These are phyloP conservation scores for Emericellopsis atlantica DNA, from an alignment of 2,329 filamentous ascomycete genomes.

Conservation along the genomic window DNA sequence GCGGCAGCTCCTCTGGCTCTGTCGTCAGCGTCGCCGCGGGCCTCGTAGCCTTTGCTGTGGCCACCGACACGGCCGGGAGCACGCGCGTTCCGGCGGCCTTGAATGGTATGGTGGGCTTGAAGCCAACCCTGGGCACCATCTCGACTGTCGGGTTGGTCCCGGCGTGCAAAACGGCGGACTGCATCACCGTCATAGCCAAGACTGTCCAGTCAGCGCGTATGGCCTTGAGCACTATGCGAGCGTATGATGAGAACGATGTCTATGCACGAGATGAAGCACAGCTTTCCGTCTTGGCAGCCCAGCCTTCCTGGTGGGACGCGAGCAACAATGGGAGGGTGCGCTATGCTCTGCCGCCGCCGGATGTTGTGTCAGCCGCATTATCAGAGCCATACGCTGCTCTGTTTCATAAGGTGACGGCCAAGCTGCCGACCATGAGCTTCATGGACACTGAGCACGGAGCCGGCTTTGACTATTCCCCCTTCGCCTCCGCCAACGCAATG, in stretches of 20 bases:
- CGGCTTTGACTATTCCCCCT: constrained; percentile 29
- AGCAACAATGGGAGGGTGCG: background rate
- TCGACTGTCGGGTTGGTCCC: constrained; percentile 32
- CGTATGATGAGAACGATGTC: constrained; percentile 29
- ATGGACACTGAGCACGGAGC: constrained; percentile 3
- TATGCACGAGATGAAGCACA: constrained; percentile 38
- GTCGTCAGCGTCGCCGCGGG: constrained; percentile 38
- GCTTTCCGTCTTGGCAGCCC: constrained; percentile 16
- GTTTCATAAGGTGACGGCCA: background rate
- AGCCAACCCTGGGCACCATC: constrained; percentile 35
- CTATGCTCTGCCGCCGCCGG: constrained; percentile 25
- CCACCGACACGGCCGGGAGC: constrained; percentile 40
- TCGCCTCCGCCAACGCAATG: constrained; percentile 34
- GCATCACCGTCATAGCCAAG: constrained; percentile 32
- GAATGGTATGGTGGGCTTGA: constrained; percentile 39
- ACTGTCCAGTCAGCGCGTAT: constrained; percentile 31
- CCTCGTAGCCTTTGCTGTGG: constrained; percentile 41
- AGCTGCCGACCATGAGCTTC: constrained; percentile 6
- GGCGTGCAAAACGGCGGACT: constrained; percentile 40
- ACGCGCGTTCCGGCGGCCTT: constrained; percentile 35
- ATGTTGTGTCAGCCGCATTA: constrained; percentile 18
- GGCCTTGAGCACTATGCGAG: constrained; percentile 31
- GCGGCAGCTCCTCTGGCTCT: constrained; percentile 43
- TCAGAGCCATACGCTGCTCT: constrained; percentile 9
- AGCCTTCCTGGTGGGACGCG: background rate